These are phyloP conservation scores for Fusarium floridanum DNA, from an alignment of 2,329 filamentous ascomycete genomes.

Conservation along the genomic window DNA sequence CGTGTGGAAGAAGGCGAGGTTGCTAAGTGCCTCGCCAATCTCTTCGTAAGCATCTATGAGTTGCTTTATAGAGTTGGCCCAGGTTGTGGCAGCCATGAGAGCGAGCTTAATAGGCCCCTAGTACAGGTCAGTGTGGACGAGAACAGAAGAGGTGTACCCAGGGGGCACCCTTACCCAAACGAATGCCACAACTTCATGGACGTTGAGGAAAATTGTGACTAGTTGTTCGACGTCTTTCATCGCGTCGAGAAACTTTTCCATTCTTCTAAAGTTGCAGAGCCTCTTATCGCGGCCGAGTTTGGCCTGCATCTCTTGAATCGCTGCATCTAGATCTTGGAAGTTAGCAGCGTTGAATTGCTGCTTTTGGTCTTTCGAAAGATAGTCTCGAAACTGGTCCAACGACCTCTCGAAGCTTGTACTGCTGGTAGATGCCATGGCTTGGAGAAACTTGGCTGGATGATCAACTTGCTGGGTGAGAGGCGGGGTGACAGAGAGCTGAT, in stretches of 20 bases:
- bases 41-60: conserved; percentile 4
- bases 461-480: not conserved
- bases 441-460: not conserved
- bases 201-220: not conserved
- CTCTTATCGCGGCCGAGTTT: not conserved
- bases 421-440: not conserved
- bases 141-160: not conserved
- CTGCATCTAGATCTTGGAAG: accelerated
- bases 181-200: not conserved
- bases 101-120: conserved; percentile 13
- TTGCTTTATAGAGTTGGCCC: not conserved
- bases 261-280: not conserved
- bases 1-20: not conserved
- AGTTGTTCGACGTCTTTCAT: conserved; percentile 7
- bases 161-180: conserved; percentile 8
- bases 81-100: not conserved
- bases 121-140: not conserved
- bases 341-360: not conserved
- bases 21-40: not conserved
- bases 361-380: not conserved
- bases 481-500: not conserved
- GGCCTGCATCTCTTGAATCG: not conserved
- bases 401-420: not conserved
- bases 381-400: not conserved
- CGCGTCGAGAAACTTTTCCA: not conserved